Percentiles rank a stretch among this genome's conserved stretches.
Conservation (phyloP, 768 basidiomycete genomes). For the Boletus tylopilopsis region DNA sequence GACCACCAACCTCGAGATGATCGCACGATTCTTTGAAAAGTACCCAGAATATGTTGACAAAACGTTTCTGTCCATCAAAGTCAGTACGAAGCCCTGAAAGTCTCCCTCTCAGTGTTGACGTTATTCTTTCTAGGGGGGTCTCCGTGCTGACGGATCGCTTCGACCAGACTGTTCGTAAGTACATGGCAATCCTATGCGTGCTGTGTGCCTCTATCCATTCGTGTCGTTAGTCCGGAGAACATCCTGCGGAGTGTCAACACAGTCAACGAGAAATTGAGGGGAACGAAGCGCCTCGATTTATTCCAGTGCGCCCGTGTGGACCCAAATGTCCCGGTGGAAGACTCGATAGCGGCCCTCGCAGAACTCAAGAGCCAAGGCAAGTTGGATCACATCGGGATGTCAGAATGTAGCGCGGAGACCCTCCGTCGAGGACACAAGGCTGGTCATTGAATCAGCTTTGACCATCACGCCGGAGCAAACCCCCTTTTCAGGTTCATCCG, state of each 20-base stretch:
- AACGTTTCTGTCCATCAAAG: slow-evolving; percentile 36
- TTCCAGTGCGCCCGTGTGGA: slow-evolving; percentile 52
- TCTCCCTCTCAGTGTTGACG: not conserved
- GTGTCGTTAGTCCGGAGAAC: slow-evolving; percentile 30
- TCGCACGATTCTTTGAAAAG: slow-evolving; percentile 47
- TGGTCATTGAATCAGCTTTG: not conserved
- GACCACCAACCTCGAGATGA: slow-evolving; percentile 46
- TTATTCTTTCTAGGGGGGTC: slow-evolving; percentile 7
- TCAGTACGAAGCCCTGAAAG: not conserved
- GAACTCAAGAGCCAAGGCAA: slow-evolving; percentile 30
- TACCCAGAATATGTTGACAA: slow-evolving; percentile 34
- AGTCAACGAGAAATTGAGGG: slow-evolving; percentile 44
- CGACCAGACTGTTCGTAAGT: slow-evolving; percentile 29
- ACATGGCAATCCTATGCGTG: not conserved
- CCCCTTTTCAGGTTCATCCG: slow-evolving; percentile 41
- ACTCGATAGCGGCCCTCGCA: slow-evolving; percentile 40
- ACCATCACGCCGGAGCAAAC: not conserved
- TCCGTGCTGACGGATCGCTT: not conserved
- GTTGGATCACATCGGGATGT: slow-evolving; percentile 55
- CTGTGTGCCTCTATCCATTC: not conserved
- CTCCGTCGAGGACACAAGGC: slow-evolving; percentile 37
- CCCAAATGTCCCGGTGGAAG: slow-evolving; percentile 41
- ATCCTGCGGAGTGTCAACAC: slow-evolving; percentile 42
- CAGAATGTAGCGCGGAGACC: slow-evolving; percentile 49
- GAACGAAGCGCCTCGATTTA: slow-evolving; percentile 54